phyloP scores from a whole-genome alignment of 805 yeast species.

The Metschnikowia matae region DNA sequence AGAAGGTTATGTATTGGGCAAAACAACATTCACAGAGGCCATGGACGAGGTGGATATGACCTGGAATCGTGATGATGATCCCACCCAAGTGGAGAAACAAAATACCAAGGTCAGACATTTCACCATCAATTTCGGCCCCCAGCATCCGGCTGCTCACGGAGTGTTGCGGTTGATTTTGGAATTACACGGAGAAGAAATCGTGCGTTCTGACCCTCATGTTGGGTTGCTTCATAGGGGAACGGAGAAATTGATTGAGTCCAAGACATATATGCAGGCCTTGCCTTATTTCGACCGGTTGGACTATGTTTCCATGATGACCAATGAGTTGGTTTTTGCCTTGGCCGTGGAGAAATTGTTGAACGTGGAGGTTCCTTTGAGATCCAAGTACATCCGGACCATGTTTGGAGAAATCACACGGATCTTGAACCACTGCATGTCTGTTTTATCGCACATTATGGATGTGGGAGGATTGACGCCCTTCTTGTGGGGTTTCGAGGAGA shows the following conservation, averaged over 20 bases:
- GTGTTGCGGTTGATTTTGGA: constrained; percentile 82
- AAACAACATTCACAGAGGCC: constrained; percentile 43
- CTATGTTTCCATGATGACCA: constrained; percentile 85
- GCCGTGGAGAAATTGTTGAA: constrained; percentile 83
- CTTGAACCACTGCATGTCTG: constrained; percentile 82
- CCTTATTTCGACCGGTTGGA: constrained; percentile 88
- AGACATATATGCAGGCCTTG: constrained; percentile 82
- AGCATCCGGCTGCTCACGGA: constrained; percentile 94
- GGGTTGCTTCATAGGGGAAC: constrained; percentile 88
- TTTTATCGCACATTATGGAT: constrained; percentile 87
- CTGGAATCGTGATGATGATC: constrained; percentile 43
- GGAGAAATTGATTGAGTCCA: constrained; percentile 80
- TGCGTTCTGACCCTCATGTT: constrained; percentile 84
- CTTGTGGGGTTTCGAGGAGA: constrained; percentile 91
- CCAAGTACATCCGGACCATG: constrained; percentile 76
- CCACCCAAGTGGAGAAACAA: constrained; percentile 39
- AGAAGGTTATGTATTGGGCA: constrained; percentile 32
- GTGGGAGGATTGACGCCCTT: constrained; percentile 92
- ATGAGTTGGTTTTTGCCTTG: constrained; percentile 77
- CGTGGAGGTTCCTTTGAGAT: constrained; percentile 81
- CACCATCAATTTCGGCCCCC: constrained; percentile 89
- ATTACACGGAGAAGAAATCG: constrained; percentile 83
- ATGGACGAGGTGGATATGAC: constrained; percentile 45
- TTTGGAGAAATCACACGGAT: constrained; percentile 85
- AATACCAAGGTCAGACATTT: constrained; percentile 71